These are phyloP conservation scores for Globisporangium alternatum DNA, from an alignment of 352 stramenopile species.

Conservation along the genomic window DNA sequence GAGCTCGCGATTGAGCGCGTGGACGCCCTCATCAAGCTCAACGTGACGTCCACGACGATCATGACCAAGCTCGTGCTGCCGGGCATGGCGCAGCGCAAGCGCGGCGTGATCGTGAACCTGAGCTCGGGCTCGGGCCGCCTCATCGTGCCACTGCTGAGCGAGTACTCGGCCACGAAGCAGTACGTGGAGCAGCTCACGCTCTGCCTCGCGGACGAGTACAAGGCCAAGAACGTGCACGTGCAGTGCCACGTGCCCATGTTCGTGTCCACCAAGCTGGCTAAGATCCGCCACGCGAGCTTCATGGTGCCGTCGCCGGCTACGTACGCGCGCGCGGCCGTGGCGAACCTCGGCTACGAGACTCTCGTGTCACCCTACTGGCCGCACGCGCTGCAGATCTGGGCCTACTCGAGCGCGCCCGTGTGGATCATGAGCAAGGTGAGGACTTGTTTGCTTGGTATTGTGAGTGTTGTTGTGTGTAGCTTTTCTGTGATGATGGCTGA, in stretches of 20 bases:
- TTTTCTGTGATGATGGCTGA: conserved; percentile 8
- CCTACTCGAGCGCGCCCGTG: conserved; percentile 88
- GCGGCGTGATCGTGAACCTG: conserved; percentile 97
- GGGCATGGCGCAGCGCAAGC: conserved; percentile 94
- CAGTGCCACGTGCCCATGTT: conserved; percentile 99
- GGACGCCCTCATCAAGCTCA: conserved; percentile 89
- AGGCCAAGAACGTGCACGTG: conserved; percentile 90
- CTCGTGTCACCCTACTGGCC: conserved; percentile 94
- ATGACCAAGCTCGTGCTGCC: conserved; percentile 89
- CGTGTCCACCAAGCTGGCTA: conserved; percentile 98
- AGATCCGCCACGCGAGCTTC: conserved; percentile 95
- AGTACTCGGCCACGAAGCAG: conserved; percentile 98
- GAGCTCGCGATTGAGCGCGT: conserved; percentile 95
- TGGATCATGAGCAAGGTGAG: conserved; percentile 79
- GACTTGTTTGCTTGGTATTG: conserved; percentile 47
- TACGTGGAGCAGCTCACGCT: conserved; percentile 97
- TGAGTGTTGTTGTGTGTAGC: conserved; percentile 21
- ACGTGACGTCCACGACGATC: conserved; percentile 68
- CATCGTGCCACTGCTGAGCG: conserved; percentile 93
- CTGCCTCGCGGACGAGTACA: conserved; percentile 95
- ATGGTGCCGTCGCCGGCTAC: conserved; percentile 89
- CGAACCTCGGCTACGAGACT: conserved; percentile 92
- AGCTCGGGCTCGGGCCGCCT: conserved; percentile 95
- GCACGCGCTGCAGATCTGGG: conserved; percentile 95
- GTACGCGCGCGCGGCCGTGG: conserved; percentile 91